These are phyloP conservation scores for Xylariaceae sp. DNA, from an alignment of 2,329 filamentous ascomycete genomes.

Conservation along the genomic window DNA sequence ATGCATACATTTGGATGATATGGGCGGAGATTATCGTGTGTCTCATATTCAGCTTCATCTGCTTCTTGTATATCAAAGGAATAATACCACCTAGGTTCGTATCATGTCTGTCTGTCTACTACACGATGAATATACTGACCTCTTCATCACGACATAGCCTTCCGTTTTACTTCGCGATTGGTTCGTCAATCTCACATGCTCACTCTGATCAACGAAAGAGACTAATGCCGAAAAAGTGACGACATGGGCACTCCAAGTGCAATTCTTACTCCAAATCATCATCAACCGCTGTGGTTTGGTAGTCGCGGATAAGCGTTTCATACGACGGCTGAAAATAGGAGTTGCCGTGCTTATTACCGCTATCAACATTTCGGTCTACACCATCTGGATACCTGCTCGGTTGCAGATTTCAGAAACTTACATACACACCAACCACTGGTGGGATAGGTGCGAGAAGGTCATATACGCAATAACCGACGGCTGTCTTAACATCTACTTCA, in stretches of 20 bases:
- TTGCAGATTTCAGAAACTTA: constrained; percentile 39
- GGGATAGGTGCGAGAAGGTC: constrained; percentile 51
- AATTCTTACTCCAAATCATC: constrained; percentile 51
- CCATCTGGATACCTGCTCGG: constrained; percentile 52
- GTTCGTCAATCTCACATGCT: no score
- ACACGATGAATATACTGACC: no score
- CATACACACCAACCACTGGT: constrained; percentile 44
- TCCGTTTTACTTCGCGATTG: no score
- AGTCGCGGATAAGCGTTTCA: constrained; percentile 35
- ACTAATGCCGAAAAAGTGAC: constrained; percentile 18
- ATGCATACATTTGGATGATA: constrained; percentile 45
- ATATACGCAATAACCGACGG: constrained; percentile 48
- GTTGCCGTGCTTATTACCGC: constrained; percentile 42
- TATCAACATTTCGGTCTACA: constrained; percentile 50
- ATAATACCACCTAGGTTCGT: constrained; percentile 15
- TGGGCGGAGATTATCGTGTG: constrained; percentile 44
- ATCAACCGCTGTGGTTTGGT: constrained; percentile 49
- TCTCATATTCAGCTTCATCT: constrained; percentile 38
- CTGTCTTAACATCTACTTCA: constrained; percentile 47
- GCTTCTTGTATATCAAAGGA: constrained; percentile 18
- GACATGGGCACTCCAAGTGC: constrained; percentile 42
- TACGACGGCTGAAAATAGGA: constrained; percentile 39
- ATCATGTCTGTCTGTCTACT: not conserved
- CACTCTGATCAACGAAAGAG: not conserved
- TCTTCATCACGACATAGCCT: no score